Base-by-base conservation (phyloP, 140 eudicot species). In the Stevia rebaudiana region DNA sequence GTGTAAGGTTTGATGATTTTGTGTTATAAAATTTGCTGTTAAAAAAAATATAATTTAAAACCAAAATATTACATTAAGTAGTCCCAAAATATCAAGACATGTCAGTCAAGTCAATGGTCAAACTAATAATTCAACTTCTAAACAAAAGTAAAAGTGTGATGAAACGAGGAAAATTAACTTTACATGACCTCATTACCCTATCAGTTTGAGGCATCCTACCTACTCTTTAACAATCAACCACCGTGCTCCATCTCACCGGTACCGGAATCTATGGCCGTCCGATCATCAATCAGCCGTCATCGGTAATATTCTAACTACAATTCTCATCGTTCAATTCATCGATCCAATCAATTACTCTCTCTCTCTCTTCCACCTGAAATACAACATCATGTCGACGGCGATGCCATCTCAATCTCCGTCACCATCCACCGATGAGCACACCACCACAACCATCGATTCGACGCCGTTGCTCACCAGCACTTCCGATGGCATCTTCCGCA, bases 381-480 rank as follows among this genome's bases (percentile, higher is more conserved):
- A 8, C 17, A 62, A 5, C 5, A 36, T 21, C 31, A 72, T 72
- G 77, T 52, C 77, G 40, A 46, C 74, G 23, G 17, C 70, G 35
- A 30, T 10, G 39, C 39, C 71, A 23, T 55, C 73, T 5, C 53
- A 39, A 24, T 28, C 73, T 18, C 73, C 74, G 1, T 39, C 72
- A 23, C 54, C 71, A 31, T 67, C 76, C 30, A 23, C 71, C 63
- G 74, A 56, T 13, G 47, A 50, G 4, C 33, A 28, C 65, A 23
- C 24, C 74, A 6, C 59, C 35, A 2, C 59, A 19, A 65, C 23
- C 72, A 60, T 79, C 76, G 80, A 79, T 44, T 3, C 76, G 49
- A 49, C 83, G 49, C 95, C 95, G 18, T 61, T 86, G 10, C 76
- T 83, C 11, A 22, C 75, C 49, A 70, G 68, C 2, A 8, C 81